A percentile compares a stretch with the other conserved stretches of the same genome.
Conservation (phyloP, 2,329 filamentous ascomycete species). For the Cladosporium sp. region DNA sequence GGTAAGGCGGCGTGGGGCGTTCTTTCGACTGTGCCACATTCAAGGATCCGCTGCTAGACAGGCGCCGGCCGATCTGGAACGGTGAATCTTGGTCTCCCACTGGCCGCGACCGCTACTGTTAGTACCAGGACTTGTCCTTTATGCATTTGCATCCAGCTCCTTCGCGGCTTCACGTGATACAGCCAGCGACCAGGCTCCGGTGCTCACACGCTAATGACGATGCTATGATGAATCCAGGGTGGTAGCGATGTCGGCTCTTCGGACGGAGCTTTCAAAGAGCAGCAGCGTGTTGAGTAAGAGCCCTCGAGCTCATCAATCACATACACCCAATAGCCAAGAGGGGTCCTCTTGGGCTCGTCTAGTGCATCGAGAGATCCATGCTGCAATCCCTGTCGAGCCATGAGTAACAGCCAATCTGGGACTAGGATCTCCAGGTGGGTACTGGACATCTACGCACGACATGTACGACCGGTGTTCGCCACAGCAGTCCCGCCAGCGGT, state of each 20-base stretch:
- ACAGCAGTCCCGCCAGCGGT: conserved; percentile 8
- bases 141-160: neutral
- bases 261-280: neutral
- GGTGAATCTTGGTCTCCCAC: conserved; percentile 5
- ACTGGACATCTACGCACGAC: conserved; percentile 11
- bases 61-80: conserved; percentile 9
- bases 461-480: conserved; percentile 7
- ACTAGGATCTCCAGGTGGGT: neutral
- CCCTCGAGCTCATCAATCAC: conserved; percentile 9
- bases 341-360: conserved; percentile 5
- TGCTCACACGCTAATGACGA: neutral
- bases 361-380: conserved; percentile 11
- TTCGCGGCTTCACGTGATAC: neutral
- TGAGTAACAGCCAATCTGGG: conserved; percentile 1
- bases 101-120: conserved; percentile 3
- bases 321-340: conserved; percentile 5
- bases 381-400: neutral
- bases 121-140: neutral
- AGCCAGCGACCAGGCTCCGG: neutral
- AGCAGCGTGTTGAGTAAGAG: neutral
- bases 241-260: neutral
- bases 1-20: conserved; percentile 11
- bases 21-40: conserved; percentile 6
- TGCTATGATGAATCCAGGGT: neutral
- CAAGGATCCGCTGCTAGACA: neutral